A percentile compares a stretch with the other conserved stretches of the same genome.
Conservation (phyloP, 2,329 filamentous ascomycete species). For the Anisogramma anomala region DNA sequence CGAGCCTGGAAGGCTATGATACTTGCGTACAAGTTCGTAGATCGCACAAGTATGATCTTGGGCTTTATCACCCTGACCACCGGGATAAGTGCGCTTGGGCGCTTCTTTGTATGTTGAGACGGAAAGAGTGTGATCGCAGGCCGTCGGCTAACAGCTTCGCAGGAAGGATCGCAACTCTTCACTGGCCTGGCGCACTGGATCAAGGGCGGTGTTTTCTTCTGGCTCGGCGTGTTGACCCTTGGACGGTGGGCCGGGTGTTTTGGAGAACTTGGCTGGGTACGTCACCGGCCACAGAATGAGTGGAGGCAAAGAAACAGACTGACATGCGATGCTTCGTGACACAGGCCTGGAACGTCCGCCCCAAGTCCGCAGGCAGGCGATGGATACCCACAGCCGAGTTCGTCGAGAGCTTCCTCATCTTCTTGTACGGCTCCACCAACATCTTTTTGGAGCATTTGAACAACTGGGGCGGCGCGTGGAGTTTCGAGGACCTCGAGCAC, state of each 20-base stretch:
- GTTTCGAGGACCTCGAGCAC: slow-evolving; percentile 75
- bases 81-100: slow-evolving; percentile 65
- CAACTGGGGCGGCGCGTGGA: slow-evolving; percentile 60
- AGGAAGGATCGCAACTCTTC: slow-evolving; percentile 62
- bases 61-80: slow-evolving; percentile 63
- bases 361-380: slow-evolving; percentile 41
- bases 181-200: slow-evolving; percentile 86
- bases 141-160: neutral
- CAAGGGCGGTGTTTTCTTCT: slow-evolving; percentile 91
- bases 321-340: slow-evolving; percentile 5
- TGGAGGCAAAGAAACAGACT: neutral
- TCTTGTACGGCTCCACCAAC: slow-evolving; percentile 78
- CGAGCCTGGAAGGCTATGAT: slow-evolving; percentile 46
- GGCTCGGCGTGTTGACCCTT: slow-evolving; percentile 77
- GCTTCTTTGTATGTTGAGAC: slow-evolving; percentile 62
- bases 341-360: slow-evolving; percentile 77
- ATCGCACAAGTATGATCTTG: slow-evolving; percentile 66
- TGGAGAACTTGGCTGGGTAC: slow-evolving; percentile 73
- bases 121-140: neutral
- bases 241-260: slow-evolving; percentile 87
- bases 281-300: slow-evolving; percentile 11
- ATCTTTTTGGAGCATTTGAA: slow-evolving; percentile 86
- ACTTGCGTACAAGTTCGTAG: slow-evolving; percentile 54
- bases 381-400: slow-evolving; percentile 79
- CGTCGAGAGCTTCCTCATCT: slow-evolving; percentile 79